Evolutionary conservation across 495 filamentous ascomycete genomes (phyloP).

Genomic region (Collariella sp.): DNA sequence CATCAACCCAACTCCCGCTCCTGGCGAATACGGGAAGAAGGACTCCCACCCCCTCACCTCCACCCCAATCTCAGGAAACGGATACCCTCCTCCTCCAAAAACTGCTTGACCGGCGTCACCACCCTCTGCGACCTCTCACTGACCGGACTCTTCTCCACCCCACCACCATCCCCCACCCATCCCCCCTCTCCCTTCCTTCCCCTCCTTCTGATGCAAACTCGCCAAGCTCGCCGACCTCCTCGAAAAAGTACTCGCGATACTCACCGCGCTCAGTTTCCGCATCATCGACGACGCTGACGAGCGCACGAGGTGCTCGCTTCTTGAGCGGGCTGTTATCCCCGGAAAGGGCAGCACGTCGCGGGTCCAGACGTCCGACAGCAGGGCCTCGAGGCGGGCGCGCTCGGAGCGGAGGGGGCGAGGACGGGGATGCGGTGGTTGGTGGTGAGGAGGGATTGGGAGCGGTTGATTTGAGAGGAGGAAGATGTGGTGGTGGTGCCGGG

Average conservation of each 20-base stretch:
- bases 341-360: constrained; percentile 74
- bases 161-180: neutral
- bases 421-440: constrained; percentile 53
- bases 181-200: too few relatives aligned
- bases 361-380: constrained; percentile 75
- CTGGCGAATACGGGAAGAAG: too few relatives aligned
- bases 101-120: neutral
- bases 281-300: constrained; percentile 70
- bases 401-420: constrained; percentile 64
- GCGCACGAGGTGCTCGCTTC: constrained; percentile 57
- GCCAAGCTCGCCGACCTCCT: constrained; percentile 44
- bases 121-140: neutral
- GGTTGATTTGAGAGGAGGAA: constrained; percentile 46
- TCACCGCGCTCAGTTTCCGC: constrained; percentile 70
- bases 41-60: too few relatives aligned
- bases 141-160: constrained; percentile 1
- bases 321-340: constrained; percentile 60
- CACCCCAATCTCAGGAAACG: too few relatives aligned
- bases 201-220: constrained; percentile 18
- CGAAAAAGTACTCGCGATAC: constrained; percentile 54
- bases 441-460: constrained; percentile 63
- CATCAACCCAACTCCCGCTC: too few relatives aligned
- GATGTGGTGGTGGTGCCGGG: constrained; percentile 18
- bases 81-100: constrained; percentile 5
- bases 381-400: constrained; percentile 65